Percentiles rank a stretch among this genome's conserved stretches.
phyloP scores from a whole-genome alignment of 2,329 filamentous ascomycete genomes.

The Penicillium sp. region DNA sequence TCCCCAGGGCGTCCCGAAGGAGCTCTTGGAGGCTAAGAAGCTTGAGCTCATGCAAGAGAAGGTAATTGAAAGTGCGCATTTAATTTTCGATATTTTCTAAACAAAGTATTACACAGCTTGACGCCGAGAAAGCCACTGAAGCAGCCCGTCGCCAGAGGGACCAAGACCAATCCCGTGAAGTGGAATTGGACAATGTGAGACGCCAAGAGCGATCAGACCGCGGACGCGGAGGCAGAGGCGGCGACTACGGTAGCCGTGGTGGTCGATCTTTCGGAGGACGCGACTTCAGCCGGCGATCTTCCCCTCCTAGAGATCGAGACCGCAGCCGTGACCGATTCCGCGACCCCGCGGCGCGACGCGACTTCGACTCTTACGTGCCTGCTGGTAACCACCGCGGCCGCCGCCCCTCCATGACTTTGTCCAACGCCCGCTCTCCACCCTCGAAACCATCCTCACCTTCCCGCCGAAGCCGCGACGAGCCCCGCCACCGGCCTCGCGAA shows the following conservation, averaged over 20 bases:
- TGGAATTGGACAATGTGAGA: slow-evolving; percentile 66
- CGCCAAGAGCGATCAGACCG: slow-evolving; percentile 51
- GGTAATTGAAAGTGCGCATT: slow-evolving; percentile 49
- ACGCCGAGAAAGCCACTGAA: slow-evolving; percentile 78
- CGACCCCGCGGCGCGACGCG: slow-evolving; percentile 49
- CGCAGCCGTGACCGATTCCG: slow-evolving; percentile 41
- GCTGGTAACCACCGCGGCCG: slow-evolving; percentile 42
- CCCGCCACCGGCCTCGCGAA: slow-evolving; percentile 26
- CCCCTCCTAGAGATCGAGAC: slow-evolving; percentile 52
- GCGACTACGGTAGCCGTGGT: slow-evolving; percentile 36
- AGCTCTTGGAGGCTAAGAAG: slow-evolving; percentile 94
- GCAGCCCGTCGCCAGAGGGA: slow-evolving; percentile 70
- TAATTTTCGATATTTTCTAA: slow-evolving; percentile 8
- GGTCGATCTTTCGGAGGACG: slow-evolving; percentile 30
- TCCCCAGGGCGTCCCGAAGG: slow-evolving; percentile 87
- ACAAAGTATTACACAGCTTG: slow-evolving; percentile 55
- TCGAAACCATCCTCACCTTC: slow-evolving; percentile 17
- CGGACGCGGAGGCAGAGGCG: slow-evolving; percentile 37
- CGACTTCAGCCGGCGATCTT: slow-evolving; percentile 54
- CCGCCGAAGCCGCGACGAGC: slow-evolving; percentile 34
- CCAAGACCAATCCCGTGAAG: slow-evolving; percentile 68
- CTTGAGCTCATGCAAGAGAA: slow-evolving; percentile 91
- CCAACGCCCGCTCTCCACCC: slow-evolving; percentile 34
- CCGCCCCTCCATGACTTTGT: slow-evolving; percentile 36
- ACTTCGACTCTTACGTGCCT: slow-evolving; percentile 59